Evolutionary conservation across 306 rosid genomes (phyloP).

Genomic region (Gynostemma pentaphyllum): DNA sequence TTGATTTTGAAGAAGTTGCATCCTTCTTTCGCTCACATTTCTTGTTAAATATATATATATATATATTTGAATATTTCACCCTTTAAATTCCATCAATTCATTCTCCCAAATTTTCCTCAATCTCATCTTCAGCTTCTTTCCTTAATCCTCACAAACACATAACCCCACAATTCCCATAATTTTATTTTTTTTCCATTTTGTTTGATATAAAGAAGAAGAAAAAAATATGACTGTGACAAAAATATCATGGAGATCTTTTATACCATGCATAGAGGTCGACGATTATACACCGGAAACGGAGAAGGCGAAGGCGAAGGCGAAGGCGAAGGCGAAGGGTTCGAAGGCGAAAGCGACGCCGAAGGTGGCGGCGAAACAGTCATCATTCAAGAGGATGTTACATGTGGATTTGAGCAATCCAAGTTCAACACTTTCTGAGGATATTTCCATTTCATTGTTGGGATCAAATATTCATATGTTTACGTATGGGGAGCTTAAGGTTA

Average conservation of each 20-base stretch:
- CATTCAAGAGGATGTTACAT: conserved; percentile 46
- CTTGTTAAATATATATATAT: not conserved
- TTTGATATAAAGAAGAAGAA: too few relatives aligned
- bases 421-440: conserved; percentile 50
- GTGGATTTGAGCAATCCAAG: conserved; percentile 67
- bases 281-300: too few relatives aligned
- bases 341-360: conserved; percentile 24
- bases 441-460: conserved; percentile 73
- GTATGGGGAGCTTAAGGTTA: conserved; percentile 67
- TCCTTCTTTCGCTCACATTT: not conserved
- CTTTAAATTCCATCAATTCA: not conserved
- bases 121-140: not conserved
- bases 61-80: not conserved
- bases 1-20: not conserved
- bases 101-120: not conserved
- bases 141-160: not conserved
- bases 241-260: conserved; percentile 29
- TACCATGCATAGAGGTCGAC: conserved; percentile 30
- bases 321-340: conserved; percentile 19
- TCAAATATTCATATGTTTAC: conserved; percentile 58
- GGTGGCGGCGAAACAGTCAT: conserved; percentile 33
- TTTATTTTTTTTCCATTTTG: too few relatives aligned
- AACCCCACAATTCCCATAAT: too few relatives aligned
- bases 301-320: too few relatives aligned
- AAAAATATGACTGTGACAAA: conserved; percentile 8